phyloP scores from a whole-genome alignment of 2,329 filamentous ascomycete species.

The Ceratocystis eucalypticola region DNA sequence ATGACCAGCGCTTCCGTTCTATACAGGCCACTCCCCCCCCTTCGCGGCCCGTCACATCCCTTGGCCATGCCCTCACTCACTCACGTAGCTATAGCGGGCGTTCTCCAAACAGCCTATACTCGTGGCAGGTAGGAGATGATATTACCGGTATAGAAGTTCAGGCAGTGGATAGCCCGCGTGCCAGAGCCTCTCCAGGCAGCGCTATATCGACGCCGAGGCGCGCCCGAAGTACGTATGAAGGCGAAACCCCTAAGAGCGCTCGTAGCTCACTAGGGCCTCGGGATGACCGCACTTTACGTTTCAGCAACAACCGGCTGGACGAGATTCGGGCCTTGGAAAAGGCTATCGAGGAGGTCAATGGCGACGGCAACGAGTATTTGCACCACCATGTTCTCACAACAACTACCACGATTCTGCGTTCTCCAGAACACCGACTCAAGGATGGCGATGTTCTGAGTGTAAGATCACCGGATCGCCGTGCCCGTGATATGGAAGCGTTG shows the following conservation, averaged over 20 bases:
- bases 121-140: conserved; percentile 44
- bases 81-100: conserved; percentile 15
- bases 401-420: conserved; percentile 17
- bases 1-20: conserved; percentile 10
- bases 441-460: conserved; percentile 8
- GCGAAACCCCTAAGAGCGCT: background rate
- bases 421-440: background rate
- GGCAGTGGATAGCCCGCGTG: conserved; percentile 42
- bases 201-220: conserved; percentile 5
- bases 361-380: conserved; percentile 16
- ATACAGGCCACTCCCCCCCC: conserved; percentile 9
- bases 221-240: conserved; percentile 14
- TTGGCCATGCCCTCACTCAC: conserved; percentile 13
- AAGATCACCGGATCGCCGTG: conserved; percentile 4
- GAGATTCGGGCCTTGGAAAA: conserved; percentile 28
- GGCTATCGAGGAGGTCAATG: conserved; percentile 23
- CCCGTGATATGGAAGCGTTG: conserved; percentile 8
- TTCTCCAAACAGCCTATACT: conserved; percentile 40
- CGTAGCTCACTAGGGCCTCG: conserved; percentile 6
- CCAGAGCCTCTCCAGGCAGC: conserved; percentile 26
- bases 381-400: conserved; percentile 19
- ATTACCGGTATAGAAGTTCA: conserved; percentile 45
- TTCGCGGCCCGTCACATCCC: conserved; percentile 10
- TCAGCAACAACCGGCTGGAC: conserved; percentile 24
- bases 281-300: conserved; percentile 13